Evolutionary conservation across 2,329 filamentous ascomycete genomes (phyloP).

Genomic region (Metarhizium brunneum): DNA sequence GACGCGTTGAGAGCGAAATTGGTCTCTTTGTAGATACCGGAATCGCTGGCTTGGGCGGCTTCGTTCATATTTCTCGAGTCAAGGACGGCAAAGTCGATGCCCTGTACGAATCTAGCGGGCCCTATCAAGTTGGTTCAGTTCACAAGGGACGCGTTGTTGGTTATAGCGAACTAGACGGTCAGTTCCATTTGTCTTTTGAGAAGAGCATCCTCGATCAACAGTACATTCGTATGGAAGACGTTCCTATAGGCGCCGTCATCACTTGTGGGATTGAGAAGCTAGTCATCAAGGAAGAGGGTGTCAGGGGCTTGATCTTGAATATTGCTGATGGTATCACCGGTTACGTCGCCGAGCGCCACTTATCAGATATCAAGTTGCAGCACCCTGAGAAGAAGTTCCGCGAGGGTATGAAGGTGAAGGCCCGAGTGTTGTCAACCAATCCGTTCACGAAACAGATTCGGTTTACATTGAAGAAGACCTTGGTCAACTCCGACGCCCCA

Average conservation of each 20-base stretch:
- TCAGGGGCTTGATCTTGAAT: constrained; percentile 73
- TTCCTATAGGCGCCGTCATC: constrained; percentile 71
- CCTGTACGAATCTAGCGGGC: constrained; percentile 65
- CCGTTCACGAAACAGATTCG: constrained; percentile 67
- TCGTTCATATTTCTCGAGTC: constrained; percentile 89
- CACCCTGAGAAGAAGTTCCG: constrained; percentile 96
- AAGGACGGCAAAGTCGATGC: constrained; percentile 84
- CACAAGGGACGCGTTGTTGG: constrained; percentile 78
- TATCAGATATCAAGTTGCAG: constrained; percentile 79
- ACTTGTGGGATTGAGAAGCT: constrained; percentile 80
- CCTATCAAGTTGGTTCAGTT: constrained; percentile 66
- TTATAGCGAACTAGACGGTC: constrained; percentile 78
- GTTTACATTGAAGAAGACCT: constrained; percentile 86
- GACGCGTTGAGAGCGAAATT: constrained; percentile 68
- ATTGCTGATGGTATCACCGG: constrained; percentile 81
- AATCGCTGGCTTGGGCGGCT: constrained; percentile 58
- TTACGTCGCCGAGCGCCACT: constrained; percentile 79
- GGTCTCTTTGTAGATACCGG: constrained; percentile 74
- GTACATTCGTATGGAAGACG: constrained; percentile 85
- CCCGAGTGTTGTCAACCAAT: constrained; percentile 75
- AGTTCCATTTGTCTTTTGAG: constrained; percentile 80
- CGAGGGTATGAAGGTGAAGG: constrained; percentile 75
- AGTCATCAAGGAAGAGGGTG: constrained; percentile 65
- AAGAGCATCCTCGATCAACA: constrained; percentile 74
- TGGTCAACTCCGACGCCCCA: constrained; percentile 81